Evolutionary conservation across 306 rosid species (phyloP).

Genomic region (Acacia confusa): DNA sequence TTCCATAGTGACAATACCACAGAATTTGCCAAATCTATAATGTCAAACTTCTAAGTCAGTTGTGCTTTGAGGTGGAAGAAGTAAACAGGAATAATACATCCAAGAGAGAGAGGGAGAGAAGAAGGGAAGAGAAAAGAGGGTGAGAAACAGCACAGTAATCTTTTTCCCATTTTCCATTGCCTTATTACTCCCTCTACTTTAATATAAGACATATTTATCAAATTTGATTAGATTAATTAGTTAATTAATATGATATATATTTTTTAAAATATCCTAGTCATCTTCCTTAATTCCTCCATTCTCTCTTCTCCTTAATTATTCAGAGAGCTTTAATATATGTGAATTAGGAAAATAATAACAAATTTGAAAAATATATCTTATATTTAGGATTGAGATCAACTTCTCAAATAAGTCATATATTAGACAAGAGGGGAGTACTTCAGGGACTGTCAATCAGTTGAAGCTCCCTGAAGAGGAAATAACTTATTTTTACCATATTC

Average conservation of each 20-base stretch:
- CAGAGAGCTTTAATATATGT: no score
- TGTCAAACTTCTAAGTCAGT: constrained; percentile 33
- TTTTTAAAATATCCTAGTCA: no score
- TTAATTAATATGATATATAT: no score
- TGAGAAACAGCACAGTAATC: background rate
- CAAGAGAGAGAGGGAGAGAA: background rate
- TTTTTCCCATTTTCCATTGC: background rate
- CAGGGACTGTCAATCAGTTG: background rate
- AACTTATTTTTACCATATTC: background rate
- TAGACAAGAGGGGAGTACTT: no score
- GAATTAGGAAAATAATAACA: no score
- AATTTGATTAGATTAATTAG: no score
- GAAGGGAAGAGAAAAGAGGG: background rate
- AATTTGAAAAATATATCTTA: no score
- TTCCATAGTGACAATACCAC: constrained; percentile 83
- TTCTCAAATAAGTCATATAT: no score
- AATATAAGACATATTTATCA: no score
- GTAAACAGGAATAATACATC: constrained; percentile 16
- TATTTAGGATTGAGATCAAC: no score
- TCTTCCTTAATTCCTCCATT: no score
- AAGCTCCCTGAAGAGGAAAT: background rate
- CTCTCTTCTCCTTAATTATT: no score
- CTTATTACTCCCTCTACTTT: background rate
- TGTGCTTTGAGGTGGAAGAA: constrained; percentile 21
- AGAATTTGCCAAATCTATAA: constrained; percentile 82